Base-by-base conservation (phyloP, 1,284 basidiomycete genomes). In the Earliella scabrosa region DNA sequence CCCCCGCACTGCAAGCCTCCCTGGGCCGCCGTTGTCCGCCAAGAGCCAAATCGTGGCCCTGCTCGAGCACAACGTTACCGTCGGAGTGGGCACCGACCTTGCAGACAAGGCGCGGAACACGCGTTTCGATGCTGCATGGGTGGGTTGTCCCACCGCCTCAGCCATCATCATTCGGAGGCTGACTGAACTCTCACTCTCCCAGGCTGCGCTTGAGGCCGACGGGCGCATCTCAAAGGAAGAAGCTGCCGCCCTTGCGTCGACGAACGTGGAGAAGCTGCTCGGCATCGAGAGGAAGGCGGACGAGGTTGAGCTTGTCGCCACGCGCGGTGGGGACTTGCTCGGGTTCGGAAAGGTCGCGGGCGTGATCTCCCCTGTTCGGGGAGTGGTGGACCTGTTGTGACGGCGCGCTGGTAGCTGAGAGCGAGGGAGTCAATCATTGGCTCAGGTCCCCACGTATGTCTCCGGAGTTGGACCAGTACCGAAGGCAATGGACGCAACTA, bases 21-120 rank as follows among this genome's bases (percentile, higher is more conserved):
- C 87, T 23, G 93, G 93, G 2, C 90, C 88, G 0, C 93, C 92
- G 1, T 70, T 95, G 8, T 83, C 86, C 10, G 73, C 79, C 51
- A 78, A 88, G 40, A 90, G 82, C 29, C 80, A 86, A 3, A 74
- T 92, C 16, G 74, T 79, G 10, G 77, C 77, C 44, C 77, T 97
- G 16, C 73, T 87, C 18, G 70, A 75, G 1, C 81, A 88, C 44
- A 87, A 87, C 32, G 88, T 96, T 21, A 85, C 79, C 0, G 88
- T 95, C 40, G 94, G 85, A 1, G 71, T 96, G 39, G 87, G 87
- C 51, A 77, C 81, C 56, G 69, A 67, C 50, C 77, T 74, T 29
- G 68, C 72, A 21, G 90, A 83, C 82, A 76, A 79, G 60, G 82
- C 82, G 1, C 73, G 81, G 18, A 87, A 87, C 54, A 73, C 83